A percentile compares a stretch with the other conserved stretches of the same genome.
Evolutionary conservation across 2,329 filamentous ascomycete species (phyloP).

Genomic region (Dothistroma pini): DNA sequence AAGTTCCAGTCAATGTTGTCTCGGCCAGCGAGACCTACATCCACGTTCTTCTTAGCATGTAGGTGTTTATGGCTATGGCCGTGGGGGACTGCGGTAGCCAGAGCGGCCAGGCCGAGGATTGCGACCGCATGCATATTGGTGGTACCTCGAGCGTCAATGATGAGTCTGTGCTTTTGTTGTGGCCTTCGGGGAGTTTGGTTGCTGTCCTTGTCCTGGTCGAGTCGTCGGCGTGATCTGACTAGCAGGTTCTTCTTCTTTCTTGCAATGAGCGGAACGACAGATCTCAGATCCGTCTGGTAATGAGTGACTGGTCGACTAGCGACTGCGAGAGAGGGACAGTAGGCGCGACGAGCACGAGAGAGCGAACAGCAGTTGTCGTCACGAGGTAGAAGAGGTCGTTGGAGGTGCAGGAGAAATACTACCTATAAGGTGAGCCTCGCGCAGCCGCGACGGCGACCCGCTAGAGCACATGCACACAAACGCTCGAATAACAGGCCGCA

Average conservation of each 20-base stretch:
- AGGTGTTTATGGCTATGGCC: conserved; percentile 11
- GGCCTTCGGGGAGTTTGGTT: neutral
- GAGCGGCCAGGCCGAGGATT: conserved; percentile 4
- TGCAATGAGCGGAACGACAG: conserved; percentile 13
- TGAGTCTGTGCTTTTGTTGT: neutral
- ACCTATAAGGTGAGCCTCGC: neutral
- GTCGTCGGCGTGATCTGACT: conserved; percentile 2
- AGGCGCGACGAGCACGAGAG: conserved; percentile 12
- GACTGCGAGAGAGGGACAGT: conserved; percentile 16
- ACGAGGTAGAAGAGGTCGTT: neutral
- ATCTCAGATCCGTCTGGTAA: conserved; percentile 13
- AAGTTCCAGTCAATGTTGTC: conserved; percentile 11
- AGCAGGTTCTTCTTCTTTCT: conserved; percentile 4
- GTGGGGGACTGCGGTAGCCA: conserved; percentile 15
- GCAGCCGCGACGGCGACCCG: neutral
- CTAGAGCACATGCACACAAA: neutral
- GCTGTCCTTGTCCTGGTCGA: neutral
- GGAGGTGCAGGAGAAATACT: neutral
- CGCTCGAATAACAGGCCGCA: neutral
- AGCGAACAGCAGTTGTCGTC: conserved; percentile 1
- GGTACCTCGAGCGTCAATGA: neutral
- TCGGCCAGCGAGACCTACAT: conserved; percentile 17
- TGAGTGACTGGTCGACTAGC: conserved; percentile 23
- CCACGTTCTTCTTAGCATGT: conserved; percentile 9
- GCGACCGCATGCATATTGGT: conserved; percentile 14